phyloP scores from a whole-genome alignment of 2,329 filamentous ascomycete genomes.

The Metarhizium rileyi region DNA sequence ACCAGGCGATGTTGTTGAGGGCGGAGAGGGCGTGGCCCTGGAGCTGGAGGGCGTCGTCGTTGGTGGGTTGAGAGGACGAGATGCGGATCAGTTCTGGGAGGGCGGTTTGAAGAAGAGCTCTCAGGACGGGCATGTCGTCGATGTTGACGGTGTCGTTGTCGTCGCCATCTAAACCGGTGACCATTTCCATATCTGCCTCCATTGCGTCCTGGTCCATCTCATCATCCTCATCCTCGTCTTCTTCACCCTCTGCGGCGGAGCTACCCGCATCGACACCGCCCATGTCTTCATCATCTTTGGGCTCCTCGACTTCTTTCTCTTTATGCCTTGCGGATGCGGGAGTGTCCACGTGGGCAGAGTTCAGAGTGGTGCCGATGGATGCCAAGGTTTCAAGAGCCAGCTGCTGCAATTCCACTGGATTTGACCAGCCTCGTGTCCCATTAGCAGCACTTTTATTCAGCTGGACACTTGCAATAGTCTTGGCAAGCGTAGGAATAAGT shows the following conservation, averaged over 20 bases:
- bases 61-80: constrained; percentile 28
- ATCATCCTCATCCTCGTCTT: constrained; percentile 33
- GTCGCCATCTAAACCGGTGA: constrained; percentile 42
- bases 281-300: constrained; percentile 30
- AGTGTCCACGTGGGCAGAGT: constrained; percentile 34
- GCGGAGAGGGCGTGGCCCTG: constrained; percentile 47
- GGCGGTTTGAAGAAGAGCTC: constrained; percentile 26
- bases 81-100: constrained; percentile 37
- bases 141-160: constrained; percentile 27
- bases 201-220: constrained; percentile 49
- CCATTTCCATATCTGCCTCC: constrained; percentile 55
- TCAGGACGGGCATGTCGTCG: constrained; percentile 45
- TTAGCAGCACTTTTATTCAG: constrained; percentile 17
- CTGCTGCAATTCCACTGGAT: constrained; percentile 36
- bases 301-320: constrained; percentile 28
- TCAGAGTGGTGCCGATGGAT: constrained; percentile 52
- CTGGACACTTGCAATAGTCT: constrained; percentile 18
- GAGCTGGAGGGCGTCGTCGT: constrained; percentile 33
- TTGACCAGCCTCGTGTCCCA: constrained; percentile 27
- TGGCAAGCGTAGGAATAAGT: constrained; percentile 27
- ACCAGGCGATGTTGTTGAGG: constrained; percentile 60
- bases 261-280: constrained; percentile 24
- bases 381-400: constrained; percentile 53
- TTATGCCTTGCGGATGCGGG: constrained; percentile 14
- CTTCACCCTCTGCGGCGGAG: constrained; percentile 25